phyloP scores from a whole-genome alignment of 1,139 yeast species.

The Candida anutae region DNA sequence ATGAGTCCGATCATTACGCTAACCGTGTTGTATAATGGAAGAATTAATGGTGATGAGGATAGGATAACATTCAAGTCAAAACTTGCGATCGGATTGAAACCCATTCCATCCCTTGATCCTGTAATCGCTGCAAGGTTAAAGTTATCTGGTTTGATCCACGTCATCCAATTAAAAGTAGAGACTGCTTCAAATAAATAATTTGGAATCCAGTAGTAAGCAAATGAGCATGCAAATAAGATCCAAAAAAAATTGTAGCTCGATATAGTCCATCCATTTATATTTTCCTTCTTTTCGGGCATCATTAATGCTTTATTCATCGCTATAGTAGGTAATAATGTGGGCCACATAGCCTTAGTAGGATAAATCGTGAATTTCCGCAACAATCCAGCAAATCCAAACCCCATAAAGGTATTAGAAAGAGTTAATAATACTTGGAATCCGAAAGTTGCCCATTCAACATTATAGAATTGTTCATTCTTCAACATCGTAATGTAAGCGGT shows the following conservation, averaged over 20 bases:
- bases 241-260: constrained; percentile 27
- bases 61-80: constrained; percentile 42
- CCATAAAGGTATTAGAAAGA: constrained; percentile 13
- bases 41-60: constrained; percentile 6
- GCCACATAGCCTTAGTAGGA: constrained; percentile 12
- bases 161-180: constrained; percentile 30
- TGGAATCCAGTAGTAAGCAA: constrained; percentile 29
- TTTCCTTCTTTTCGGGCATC: constrained; percentile 7
- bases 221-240: constrained; percentile 14
- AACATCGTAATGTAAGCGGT: constrained; percentile 12
- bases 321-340: constrained; percentile 11
- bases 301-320: constrained; percentile 14
- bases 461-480: constrained; percentile 9
- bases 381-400: constrained; percentile 16
- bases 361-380: constrained; percentile 12
- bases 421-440: constrained; percentile 11
- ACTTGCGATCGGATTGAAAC: constrained; percentile 46
- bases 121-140: constrained; percentile 45
- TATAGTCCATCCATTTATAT: constrained; percentile 26
- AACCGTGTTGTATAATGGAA: constrained; percentile 9
- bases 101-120: constrained; percentile 45
- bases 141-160: constrained; percentile 28
- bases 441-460: constrained; percentile 10
- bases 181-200: constrained; percentile 24
- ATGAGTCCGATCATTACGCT: constrained; percentile 9